Conservation (phyloP, 345 rosid genomes). For the Bruguiera parviflora region DNA sequence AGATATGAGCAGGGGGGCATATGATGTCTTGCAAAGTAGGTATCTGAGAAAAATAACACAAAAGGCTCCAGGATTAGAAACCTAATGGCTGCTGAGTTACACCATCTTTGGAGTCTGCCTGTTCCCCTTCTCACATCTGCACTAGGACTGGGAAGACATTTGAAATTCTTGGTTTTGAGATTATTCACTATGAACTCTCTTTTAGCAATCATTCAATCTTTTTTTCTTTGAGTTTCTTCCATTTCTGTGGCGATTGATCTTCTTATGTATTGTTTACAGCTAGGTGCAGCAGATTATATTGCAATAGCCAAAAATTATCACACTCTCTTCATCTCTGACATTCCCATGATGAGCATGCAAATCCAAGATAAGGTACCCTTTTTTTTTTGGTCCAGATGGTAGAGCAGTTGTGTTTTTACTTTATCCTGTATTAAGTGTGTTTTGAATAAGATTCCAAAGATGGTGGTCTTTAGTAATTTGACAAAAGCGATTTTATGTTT, state of each 20-base stretch:
- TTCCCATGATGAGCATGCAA: slow-evolving; percentile 81
- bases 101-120: not conserved
- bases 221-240: not conserved
- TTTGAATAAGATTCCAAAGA: not conserved
- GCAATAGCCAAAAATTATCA: slow-evolving; percentile 78
- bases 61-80: too few relatives aligned
- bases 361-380: slow-evolving; percentile 73
- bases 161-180: not conserved
- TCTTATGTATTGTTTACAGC: slow-evolving; percentile 27
- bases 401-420: not conserved
- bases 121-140: not conserved
- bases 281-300: slow-evolving; percentile 94
- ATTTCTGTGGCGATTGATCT: not conserved
- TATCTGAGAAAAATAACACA: too few relatives aligned
- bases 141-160: not conserved
- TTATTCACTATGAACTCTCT: not conserved
- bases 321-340: slow-evolving; percentile 71
- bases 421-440: too few relatives aligned
- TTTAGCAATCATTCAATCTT: too few relatives aligned
- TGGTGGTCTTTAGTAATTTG: too few relatives aligned
- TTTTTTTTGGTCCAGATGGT: not conserved
- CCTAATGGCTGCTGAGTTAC: too few relatives aligned
- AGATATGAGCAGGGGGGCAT: not conserved
- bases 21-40: too few relatives aligned
- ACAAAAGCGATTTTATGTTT: too few relatives aligned